These are phyloP conservation scores for Stagonosporopsis chrysanthemi DNA, from an alignment of 2,329 filamentous ascomycete species.

Conservation along the genomic window DNA sequence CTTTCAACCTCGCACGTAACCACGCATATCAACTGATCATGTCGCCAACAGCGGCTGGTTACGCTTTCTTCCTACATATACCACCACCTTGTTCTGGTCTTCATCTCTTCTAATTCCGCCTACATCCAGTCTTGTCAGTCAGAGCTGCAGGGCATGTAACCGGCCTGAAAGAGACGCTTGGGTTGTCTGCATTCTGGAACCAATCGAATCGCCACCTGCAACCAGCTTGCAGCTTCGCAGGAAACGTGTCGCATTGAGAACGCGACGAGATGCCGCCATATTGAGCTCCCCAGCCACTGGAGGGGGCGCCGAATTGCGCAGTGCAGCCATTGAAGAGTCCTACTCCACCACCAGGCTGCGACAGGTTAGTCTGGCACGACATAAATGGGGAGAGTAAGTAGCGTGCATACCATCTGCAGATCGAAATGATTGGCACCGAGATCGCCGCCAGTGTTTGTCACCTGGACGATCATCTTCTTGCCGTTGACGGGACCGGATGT, in stretches of 20 bases:
- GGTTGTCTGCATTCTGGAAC: slow-evolving; percentile 46
- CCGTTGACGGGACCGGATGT: slow-evolving; percentile 63
- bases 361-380: no score
- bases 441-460: slow-evolving; percentile 65
- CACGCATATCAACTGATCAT: not conserved
- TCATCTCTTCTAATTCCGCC: slow-evolving; percentile 20
- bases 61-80: not conserved
- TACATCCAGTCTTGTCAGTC: slow-evolving; percentile 43
- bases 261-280: slow-evolving; percentile 45
- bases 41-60: not conserved
- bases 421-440: slow-evolving; percentile 49
- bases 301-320: slow-evolving; percentile 43
- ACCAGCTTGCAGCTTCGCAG: slow-evolving; percentile 45
- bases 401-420: slow-evolving; percentile 38
- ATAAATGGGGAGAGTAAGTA: not conserved
- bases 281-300: slow-evolving; percentile 44
- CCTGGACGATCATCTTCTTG: slow-evolving; percentile 70
- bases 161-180: slow-evolving; percentile 42
- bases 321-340: slow-evolving; percentile 48
- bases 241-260: slow-evolving; percentile 44
- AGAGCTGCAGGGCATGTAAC: slow-evolving; percentile 45
- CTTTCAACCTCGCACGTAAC: not conserved
- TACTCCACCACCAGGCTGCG: slow-evolving; percentile 43
- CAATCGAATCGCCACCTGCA: slow-evolving; percentile 51
- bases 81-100: not conserved